Base-by-base conservation (phyloP, 2,329 filamentous ascomycete species). In the Onygenales sp. region DNA sequence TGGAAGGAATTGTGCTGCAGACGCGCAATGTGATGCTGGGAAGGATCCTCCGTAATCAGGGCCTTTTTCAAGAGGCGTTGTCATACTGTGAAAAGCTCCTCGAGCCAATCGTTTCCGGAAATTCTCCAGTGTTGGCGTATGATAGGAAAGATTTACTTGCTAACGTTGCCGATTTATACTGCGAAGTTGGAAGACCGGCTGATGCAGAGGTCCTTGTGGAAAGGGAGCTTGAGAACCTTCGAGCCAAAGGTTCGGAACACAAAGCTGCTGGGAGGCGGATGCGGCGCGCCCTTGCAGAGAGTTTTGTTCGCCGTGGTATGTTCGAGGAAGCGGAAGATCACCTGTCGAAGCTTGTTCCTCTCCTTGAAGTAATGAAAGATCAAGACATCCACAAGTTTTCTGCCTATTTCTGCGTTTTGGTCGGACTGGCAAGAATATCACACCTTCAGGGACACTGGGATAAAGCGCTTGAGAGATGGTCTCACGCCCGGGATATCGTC, bases 141-240 rank as follows among this genome's bases (percentile, higher is more conserved):
- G 54, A 52, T 51, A 41, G 54, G 43, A 39, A 21, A 41, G 47
- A 35, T 43, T 52, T 56, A n/a, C 27, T 56, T 42, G 50, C 52
- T 2, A 45, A 54, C 27, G 42, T 56, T 17, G 52, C 54, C 17
- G 54, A 41, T 35, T 31, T 45, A 11, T 45, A 45, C 43, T 45
- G 43, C 7, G 48, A 50, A 41, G 17, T 50, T 17, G 48, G 48
- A 8, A 10, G 33, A 3, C 32, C 32, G 17, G 48, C 7, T 17
- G 38, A 39, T 21, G 31, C 48, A 31, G 48, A 50, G 31, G 35
- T 11, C 6, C 32, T 50, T n/a, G 8, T 50, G 6, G 17, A 7
- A 33, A 36, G 38, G 7, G 48, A 50, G 14, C 17, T 50, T 5
- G 14, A 36, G 33, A 14, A 14, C 38, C 38, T 50, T n/a, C 14